Conservation (phyloP, 495 filamentous ascomycete species). For the Talaromyces nanjingensis region DNA sequence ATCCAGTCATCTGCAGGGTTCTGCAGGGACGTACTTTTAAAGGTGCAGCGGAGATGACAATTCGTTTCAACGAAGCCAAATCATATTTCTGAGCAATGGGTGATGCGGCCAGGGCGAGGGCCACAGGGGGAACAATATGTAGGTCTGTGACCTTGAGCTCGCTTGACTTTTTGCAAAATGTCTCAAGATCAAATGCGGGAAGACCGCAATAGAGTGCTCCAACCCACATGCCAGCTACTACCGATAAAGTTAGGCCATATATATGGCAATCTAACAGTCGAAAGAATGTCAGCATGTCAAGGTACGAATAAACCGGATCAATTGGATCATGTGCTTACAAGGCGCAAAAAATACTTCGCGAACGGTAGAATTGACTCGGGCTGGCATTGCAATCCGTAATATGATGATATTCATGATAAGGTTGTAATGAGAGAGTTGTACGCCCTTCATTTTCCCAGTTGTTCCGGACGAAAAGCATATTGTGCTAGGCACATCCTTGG, state of each 20-base stretch:
- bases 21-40: neutral
- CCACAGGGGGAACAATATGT: neutral
- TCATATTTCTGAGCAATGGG: neutral
- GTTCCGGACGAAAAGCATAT: too few species aligned
- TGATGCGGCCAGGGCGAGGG: neutral
- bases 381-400: too few species aligned
- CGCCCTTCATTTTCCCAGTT: too few species aligned
- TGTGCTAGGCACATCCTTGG: too few species aligned
- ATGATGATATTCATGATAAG: too few species aligned
- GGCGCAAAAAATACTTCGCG: too few species aligned
- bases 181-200: neutral
- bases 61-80: neutral
- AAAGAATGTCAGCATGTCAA: too few species aligned
- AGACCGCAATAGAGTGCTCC: neutral
- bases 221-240: neutral
- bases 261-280: neutral
- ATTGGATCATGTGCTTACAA: too few species aligned
- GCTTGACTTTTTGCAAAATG: neutral
- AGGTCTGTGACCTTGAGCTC: constrained; percentile 1
- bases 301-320: too few species aligned
- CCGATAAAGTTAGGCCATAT: neutral
- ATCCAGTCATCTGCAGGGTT: neutral
- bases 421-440: too few species aligned
- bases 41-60: neutral
- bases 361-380: too few species aligned